Evolutionary conservation across 371 early-diverging fungal species (phyloP), one percentile per base, ranked within the genome.

Genomic region (Blakeslea trispora): DNA sequence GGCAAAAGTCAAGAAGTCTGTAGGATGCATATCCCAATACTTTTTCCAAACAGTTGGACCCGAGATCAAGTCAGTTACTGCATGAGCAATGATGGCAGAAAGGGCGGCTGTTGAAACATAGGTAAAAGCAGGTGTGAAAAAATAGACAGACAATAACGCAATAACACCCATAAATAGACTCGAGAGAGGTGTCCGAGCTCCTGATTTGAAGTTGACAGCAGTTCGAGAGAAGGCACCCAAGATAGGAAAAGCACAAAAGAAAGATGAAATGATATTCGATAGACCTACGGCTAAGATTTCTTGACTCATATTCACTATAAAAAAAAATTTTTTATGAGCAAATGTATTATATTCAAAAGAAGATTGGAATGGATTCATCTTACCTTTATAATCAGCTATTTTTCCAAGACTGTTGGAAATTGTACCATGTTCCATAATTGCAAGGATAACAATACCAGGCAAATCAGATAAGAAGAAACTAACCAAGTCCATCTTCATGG

Each of bases 191-290:
- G 93, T 86, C 18, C 85, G 77, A 7, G 84, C 83, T 0, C 91
- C 90, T 5, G 83, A 79, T 47, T 80, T 81, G 55, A 76, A 77
- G 69, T 89, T 90, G 66, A 94, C 85, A 41, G 92, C 90, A 0
- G 90, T 84, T 28, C 96, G 85, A 2, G 92, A 89, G 69, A 96
- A 93, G 2, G 92, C 89, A 39, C 93, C 94, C 34, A 93, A 92
- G 0, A 87, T 82, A 13, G 94, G 89, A 70, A 84, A 91, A 2
- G 88, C 87, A 34, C 87, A 83, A 67, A 95, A 87, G 76, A 94
- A 92, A 13, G 90, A 81, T 2, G 87, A 89, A 52, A 88, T 61
- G 17, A 92, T 58, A 66, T 95, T 95, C 32, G 89, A 74, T 28
- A 87, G 24, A n/a, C 95, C 95, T 22, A 91, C 71, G 3, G 94